Evolutionary conservation across 169 alveolate species (phyloP), one percentile per base, ranked within the genome.

Genomic region (Neospora caninum): DNA sequence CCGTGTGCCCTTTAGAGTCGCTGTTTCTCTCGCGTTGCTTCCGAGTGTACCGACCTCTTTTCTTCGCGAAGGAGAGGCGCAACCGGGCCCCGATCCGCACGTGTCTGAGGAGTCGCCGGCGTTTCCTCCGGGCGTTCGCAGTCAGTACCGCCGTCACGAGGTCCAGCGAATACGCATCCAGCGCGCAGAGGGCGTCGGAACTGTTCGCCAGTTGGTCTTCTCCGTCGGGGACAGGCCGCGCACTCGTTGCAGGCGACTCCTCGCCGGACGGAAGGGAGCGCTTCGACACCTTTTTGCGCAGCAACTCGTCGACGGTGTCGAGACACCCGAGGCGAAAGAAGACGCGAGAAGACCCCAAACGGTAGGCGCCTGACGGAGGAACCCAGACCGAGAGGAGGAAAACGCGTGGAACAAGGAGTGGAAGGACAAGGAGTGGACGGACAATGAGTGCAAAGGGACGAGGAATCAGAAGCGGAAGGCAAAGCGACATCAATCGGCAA

Each of bases 321-420:
- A 78, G 39, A n/a, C 86, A 78, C 45, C 86, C 86, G 86, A 78
- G 86, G 27, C 86, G 86, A n/a, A 78, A 78, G 86, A 78, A 78
- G 45, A 78, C 86, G n/a, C 41, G 86, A 10, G 86, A 78, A 4
- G 45, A 36, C 43, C 86, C 86, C 45, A 78, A 22, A 20, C 86
- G 86, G n/a, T 78, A 78, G 45, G 86, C 7, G n/a, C n/a, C 86
- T 78, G 45, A 43, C 7, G 29, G n/a, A 70, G 31, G 73, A 64
- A 64, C 73, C 25, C 31, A 1, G 73, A 27, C 16, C 25, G 31
- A 29, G 31, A 27, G n/a, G 20, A 29, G 7, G 73, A 64, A 22
- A 7, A 64, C 73, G 31, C 16, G 25, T 1, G 31, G 34, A 64
- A 29, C 16, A n/a, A 78, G 18, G 22, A 7, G 58, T 4, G 13